Base-by-base conservation (phyloP, 2,329 filamentous ascomycete species). In the Fusarium sp. region DNA sequence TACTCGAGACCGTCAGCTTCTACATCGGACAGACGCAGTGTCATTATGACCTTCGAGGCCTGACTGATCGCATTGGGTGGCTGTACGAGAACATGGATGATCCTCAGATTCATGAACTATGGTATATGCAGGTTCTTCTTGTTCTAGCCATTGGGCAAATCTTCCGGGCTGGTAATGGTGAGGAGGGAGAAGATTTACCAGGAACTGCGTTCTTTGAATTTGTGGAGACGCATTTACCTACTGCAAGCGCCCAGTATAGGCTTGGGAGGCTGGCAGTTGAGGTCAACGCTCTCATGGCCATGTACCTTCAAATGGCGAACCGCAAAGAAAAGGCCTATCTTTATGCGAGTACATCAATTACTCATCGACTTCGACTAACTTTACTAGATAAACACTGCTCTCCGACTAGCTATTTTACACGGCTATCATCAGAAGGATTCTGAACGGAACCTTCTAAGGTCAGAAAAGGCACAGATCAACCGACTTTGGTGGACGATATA, bases 241-340 rank as follows among this genome's bases (percentile, higher is more conserved):
- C 31, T 8, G 22, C 35, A 7, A 58, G 54, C 2, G 54, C 5
- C 10, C 54, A 52, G 63, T 68, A 65, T 35, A 50, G n/a, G 6
- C 61, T 52, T n/a, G 61, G 54, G 2, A 65, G 66, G 31, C 22
- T 68, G 5, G 61, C 52, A 2, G 61, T 68, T 6, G 61, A 68
- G 29, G 45, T 65, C 2, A 63, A 68, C 57, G 66, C 61, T 4
- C 38, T 68, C 13, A 65, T 65, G 66, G 61, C 66, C 14, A 59
- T 68, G 29, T 68, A 68, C 18, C 66, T 68, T 11, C 66, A 68
- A 11, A 68, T 68, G 66, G 50, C 52, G 9, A 40, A 68, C 33
- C 52, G 66, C 2, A 68, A 65, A 8, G 66, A 65, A 33, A 61
- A 68, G 22, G 66, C 66, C 7, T 64, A 68, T 31, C 38, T 68